Evolutionary conservation across 441 rosid genomes (phyloP).

Genomic region (Adansonia madagascariensis): DNA sequence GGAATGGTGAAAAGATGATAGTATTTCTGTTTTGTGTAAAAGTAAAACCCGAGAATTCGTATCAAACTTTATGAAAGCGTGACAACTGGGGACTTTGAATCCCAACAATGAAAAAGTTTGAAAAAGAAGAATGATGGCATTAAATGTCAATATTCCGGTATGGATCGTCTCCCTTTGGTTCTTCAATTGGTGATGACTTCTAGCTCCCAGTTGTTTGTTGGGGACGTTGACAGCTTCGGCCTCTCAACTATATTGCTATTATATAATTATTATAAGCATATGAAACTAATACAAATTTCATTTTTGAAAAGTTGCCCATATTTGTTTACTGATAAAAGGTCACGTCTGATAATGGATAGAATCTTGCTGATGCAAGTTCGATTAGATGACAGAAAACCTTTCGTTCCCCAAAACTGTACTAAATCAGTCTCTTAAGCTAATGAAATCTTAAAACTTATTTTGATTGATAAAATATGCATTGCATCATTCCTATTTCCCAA

Average conservation of each 20-base stretch:
- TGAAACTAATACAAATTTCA: background rate
- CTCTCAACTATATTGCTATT: background rate
- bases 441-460: background rate
- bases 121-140: conserved; percentile 4
- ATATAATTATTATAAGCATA: background rate
- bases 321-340: no score
- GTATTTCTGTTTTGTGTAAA: background rate
- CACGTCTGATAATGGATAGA: background rate
- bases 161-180: conserved; percentile 12
- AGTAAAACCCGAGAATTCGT: background rate
- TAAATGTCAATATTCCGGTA: conserved; percentile 37
- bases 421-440: background rate
- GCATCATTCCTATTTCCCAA: conserved; percentile 12
- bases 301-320: background rate
- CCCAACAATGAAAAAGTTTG: conserved; percentile 12
- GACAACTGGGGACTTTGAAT: conserved; percentile 26
- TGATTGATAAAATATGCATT: background rate
- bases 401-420: background rate
- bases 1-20: background rate
- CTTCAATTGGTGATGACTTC: conserved; percentile 31
- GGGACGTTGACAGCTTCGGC: conserved; percentile 31
- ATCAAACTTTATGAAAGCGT: background rate
- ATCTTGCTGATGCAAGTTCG: conserved; percentile 33
- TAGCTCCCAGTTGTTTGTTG: conserved; percentile 7
- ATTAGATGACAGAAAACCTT: conserved; percentile 6